Evolutionary conservation across 129 eudicot genomes (phyloP).

Genomic region (Escallonia herrerae): DNA sequence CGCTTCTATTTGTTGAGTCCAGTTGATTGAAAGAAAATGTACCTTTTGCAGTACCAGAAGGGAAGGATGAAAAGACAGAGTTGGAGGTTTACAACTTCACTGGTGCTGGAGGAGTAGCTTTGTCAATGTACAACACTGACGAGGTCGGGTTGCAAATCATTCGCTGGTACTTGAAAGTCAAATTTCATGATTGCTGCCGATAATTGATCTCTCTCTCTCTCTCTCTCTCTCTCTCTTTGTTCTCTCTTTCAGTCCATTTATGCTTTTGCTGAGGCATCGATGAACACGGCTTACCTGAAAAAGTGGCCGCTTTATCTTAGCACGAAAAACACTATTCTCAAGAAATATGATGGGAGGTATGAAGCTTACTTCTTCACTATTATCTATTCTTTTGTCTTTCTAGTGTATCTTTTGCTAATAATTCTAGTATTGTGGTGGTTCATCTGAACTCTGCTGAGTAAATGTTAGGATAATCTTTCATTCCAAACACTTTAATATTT

Average conservation of each 20-base stretch:
- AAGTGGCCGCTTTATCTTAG: constrained; percentile 77
- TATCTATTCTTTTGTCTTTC: background rate
- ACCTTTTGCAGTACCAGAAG: constrained; percentile 69
- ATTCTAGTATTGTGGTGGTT: background rate
- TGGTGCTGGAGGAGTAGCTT: constrained; percentile 91
- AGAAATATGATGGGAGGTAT: constrained; percentile 76
- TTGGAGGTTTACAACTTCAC: constrained; percentile 79
- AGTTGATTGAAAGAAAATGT: no score
- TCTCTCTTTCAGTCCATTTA: constrained; percentile 47
- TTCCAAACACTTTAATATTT: no score
- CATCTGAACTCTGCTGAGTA: background rate
- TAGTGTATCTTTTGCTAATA: background rate
- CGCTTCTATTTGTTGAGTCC: no score
- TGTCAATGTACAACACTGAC: constrained; percentile 96
- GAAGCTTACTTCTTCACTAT: background rate
- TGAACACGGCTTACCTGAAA: constrained; percentile 51
- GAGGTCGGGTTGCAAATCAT: constrained; percentile 46
- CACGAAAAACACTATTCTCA: constrained; percentile 77
- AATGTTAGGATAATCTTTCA: background rate
- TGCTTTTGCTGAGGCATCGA: constrained; percentile 66
- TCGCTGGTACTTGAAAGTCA: background rate
- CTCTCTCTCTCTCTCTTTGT: background rate
- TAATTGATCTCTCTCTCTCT: constrained; percentile 7
- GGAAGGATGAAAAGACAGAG: constrained; percentile 60
- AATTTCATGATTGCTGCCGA: background rate